Base-by-base conservation (phyloP, 257 asterid species). In the Orobanche coerulescens region DNA sequence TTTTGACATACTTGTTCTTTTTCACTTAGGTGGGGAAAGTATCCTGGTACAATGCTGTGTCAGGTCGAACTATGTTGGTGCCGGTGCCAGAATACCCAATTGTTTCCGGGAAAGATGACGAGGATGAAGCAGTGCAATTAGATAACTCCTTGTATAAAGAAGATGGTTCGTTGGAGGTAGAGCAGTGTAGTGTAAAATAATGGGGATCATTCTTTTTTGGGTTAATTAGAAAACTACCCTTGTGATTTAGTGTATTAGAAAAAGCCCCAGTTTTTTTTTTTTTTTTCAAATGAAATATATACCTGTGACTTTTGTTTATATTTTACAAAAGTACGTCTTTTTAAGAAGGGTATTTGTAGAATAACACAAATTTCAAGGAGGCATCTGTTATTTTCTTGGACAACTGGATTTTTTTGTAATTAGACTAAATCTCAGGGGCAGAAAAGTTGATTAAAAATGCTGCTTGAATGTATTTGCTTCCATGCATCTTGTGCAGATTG, bases 111-210 rank as follows among this genome's bases (percentile, higher is more conserved):
- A 80, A 72, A 59, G 69, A 36, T 1, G 86, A 65, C 19, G 89
- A 61, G 31, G 88, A 62, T 59, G 90, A 74, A 74, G 63, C 77
- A 53, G 70, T 55, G 47, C 75, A 50, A 66, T 82, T 68, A 53
- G 83, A 80, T 66, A 68, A 69, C 61, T 75, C 85, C 55, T 76
- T 79, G 52, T 82, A 87, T 67, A 80, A 80, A 54, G 90, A 79
- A 72, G 96, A 93, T 79, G 99, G 96, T 50, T 87, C 93, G 3
- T 74, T 93, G 83, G 84, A 89, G 96, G 97, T 89, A 53, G 73
- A 63, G 55, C 66, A 19, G n/a, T 33, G 24, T 18, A 44, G 39
- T n/a, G n/a, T n/a, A n/a, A n/a, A n/a, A n/a, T n/a, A n/a, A 52
- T 62, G 23, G 9, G 50, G 31, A 59, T n/a, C 19, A 54, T 57